Base-by-base conservation (phyloP, 164 flowering plant species). In the Cinnamomum micranthum region DNA sequence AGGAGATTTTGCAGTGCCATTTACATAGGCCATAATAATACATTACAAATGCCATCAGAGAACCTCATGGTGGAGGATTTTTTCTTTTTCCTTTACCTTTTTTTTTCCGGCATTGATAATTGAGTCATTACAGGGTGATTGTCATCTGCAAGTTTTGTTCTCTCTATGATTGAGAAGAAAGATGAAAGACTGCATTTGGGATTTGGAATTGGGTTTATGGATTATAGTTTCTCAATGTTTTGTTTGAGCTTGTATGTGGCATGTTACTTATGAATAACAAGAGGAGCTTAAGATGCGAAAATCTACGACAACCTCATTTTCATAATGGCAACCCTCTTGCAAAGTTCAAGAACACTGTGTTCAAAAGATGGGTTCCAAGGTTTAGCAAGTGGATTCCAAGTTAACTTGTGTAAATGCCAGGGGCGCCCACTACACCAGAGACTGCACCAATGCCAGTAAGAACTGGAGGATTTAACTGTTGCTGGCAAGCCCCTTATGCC, bases 1-100 rank as follows among this genome's bases (percentile, higher is more conserved):
- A 60, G 60, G 75, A 35, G 68, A 63, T 77, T 77, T 75, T 70
- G 7, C 60, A 41, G 19, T 41, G 52, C 24, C 35, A 33, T 65
- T 67, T 13, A 9, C 25, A 35, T 65, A n/a, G 74, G 60, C 20
- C 51, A 23, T 70, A 64, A 70, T 65, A 71, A 70, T 71, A 24
- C 20, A 47, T 64, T 23, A n/a, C 51, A 41, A 13, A 47, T 27
- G n/a, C 76, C 58, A 74, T 33, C 68, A 12, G 58, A 69, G 47
- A 60, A 22, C 64, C 41, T 35, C 35, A 20, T 35, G 35, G 31
- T 35, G 35, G 31, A 47, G 35, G 51, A 31, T 41, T 41, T 41
- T 41, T 33, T 4, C 41, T 33, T 33, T 33, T 6, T 33, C 41
- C 41, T 33, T 33, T 33, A 27, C 28, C 41, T 33, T 4, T 4